Evolutionary conservation across 441 rosid genomes (phyloP).

Genomic region (Pelargonium myrrhifolium): DNA sequence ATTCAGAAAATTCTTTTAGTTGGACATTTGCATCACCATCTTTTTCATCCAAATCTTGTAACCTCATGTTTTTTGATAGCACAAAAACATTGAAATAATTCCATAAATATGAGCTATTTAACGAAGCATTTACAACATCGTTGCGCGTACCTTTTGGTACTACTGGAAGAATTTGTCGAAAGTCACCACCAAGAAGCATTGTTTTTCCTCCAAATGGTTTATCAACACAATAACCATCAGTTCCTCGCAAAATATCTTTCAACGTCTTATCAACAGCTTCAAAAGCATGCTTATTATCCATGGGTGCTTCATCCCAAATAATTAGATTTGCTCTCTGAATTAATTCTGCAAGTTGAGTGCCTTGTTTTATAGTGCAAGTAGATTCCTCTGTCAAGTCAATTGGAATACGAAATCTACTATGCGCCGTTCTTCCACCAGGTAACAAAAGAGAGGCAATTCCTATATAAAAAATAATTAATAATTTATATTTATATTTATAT

Average conservation of each 20-base stretch:
- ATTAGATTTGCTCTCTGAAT: background rate
- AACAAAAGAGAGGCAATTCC: background rate
- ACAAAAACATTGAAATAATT: background rate
- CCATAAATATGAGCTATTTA: conserved; percentile 10
- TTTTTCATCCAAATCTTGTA: background rate
- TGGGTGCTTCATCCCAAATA: background rate
- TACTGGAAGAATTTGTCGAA: conserved; percentile 7
- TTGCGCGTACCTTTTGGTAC: background rate
- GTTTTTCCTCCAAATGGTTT: conserved; percentile 12
- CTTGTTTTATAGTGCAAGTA: background rate
- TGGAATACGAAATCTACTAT: background rate
- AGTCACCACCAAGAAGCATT: conserved; percentile 11
- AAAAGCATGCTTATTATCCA: background rate
- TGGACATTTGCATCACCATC: no score
- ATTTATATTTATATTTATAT: no score
- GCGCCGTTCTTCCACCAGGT: conserved; percentile 1
- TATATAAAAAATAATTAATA: no score
- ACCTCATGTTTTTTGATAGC: background rate
- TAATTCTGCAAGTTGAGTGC: background rate
- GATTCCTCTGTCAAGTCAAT: background rate
- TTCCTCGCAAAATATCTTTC: background rate
- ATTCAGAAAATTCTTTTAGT: background rate
- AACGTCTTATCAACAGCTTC: conserved; percentile 5
- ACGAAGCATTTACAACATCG: background rate
- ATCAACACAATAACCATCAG: background rate